phyloP scores from a whole-genome alignment of 176 grass and related monocot genomes.

The Aegilops sharonensis region DNA sequence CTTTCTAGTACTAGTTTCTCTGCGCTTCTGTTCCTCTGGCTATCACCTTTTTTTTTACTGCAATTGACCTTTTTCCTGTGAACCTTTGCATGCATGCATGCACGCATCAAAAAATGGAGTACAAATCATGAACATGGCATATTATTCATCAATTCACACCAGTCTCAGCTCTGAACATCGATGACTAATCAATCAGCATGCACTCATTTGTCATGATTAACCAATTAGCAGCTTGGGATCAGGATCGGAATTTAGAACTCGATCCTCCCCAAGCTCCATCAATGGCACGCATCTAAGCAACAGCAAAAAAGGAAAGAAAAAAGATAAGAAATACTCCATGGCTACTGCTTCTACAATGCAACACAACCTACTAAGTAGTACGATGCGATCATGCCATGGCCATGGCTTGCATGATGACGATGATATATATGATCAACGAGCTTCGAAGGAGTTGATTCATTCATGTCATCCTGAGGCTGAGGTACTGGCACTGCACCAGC shows the following conservation, averaged over 20 bases:
- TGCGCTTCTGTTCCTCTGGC: conserved; percentile 15
- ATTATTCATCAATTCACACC: conserved; percentile 14
- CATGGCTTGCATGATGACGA: background rate
- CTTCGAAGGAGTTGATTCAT: background rate
- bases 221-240: conserved; percentile 24
- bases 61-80: conserved; percentile 3
- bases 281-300: conserved; percentile 12
- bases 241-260: conserved; percentile 11
- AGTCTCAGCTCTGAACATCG: conserved; percentile 1
- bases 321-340: background rate
- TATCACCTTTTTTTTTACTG: conserved; percentile 27
- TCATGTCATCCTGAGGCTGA: conserved; percentile 89
- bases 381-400: conserved; percentile 13
- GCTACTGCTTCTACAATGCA: conserved; percentile 33
- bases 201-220: conserved; percentile 45
- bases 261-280: conserved; percentile 12
- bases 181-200: conserved; percentile 38
- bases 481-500: conserved; percentile 59
- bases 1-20: conserved; percentile 20
- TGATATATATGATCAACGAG: background rate
- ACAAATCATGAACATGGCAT: conserved; percentile 12
- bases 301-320: background rate
- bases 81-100: conserved; percentile 14
- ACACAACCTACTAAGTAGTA: conserved; percentile 5
- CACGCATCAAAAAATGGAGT: background rate